These are phyloP conservation scores for Ogataea ramenticola DNA, from an alignment of 805 yeast genomes.

Conservation along the genomic window DNA sequence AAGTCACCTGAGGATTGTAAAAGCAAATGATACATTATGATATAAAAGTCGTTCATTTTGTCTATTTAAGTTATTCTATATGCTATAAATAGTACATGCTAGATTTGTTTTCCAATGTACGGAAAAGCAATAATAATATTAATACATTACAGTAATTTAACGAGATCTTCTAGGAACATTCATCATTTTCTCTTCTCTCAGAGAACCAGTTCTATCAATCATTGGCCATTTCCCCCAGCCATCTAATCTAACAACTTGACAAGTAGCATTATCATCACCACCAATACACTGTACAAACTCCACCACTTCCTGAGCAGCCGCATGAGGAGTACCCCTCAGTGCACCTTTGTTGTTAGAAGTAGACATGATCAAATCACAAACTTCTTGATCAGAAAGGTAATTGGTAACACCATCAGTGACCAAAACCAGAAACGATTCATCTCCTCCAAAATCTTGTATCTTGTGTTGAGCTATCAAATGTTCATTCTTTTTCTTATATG, in stretches of 20 bases:
- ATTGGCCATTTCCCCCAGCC: constrained; percentile 97
- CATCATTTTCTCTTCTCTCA: constrained; percentile 60
- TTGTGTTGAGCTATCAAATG: constrained; percentile 11
- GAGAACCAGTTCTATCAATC: constrained; percentile 72
- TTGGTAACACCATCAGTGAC: constrained; percentile 87
- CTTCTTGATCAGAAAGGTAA: constrained; percentile 78
- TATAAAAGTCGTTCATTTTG: too few relatives aligned
- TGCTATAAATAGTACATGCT: too few relatives aligned
- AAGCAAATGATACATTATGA: too few relatives aligned
- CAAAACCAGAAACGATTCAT: constrained; percentile 78
- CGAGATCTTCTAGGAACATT: constrained; percentile 14
- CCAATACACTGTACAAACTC: constrained; percentile 80
- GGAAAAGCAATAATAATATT: too few relatives aligned
- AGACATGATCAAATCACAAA: constrained; percentile 77
- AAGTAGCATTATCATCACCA: constrained; percentile 95
- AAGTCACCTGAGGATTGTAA: too few relatives aligned
- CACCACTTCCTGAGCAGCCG: constrained; percentile 78
- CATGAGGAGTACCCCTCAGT: constrained; percentile 71
- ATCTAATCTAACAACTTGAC: constrained; percentile 65
- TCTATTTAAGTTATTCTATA: too few relatives aligned
- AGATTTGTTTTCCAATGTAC: too few relatives aligned
- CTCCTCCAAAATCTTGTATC: constrained; percentile 57
- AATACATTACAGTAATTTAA: background rate
- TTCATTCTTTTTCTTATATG: constrained; percentile 17
- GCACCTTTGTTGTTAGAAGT: constrained; percentile 59